Percentiles rank a stretch among this genome's conserved stretches.
Evolutionary conservation across 2,329 filamentous ascomycete species (phyloP).

Genomic region (Nannizziopsis arthrosporioides): DNA sequence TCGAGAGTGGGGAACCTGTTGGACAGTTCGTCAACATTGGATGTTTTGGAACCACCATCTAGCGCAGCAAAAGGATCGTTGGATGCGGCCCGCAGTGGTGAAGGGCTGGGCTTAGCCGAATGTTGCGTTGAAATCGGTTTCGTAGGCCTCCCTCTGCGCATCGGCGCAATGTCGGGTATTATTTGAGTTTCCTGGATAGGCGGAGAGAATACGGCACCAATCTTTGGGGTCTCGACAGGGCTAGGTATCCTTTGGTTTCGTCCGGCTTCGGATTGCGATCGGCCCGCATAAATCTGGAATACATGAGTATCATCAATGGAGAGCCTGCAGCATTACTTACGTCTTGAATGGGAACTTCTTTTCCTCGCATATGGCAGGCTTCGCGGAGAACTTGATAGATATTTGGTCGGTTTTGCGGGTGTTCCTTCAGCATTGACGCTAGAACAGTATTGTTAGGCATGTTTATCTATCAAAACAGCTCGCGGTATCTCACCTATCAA

Average conservation of each 20-base stretch:
- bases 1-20: conserved; percentile 80
- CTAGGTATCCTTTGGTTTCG: conserved; percentile 48
- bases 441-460: conserved; percentile 7
- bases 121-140: conserved; percentile 38
- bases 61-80: conserved; percentile 85
- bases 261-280: conserved; percentile 53
- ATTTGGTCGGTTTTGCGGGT: conserved; percentile 67
- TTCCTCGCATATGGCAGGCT: conserved; percentile 77
- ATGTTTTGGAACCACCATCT: conserved; percentile 51
- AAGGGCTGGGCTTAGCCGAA: conserved; percentile 50
- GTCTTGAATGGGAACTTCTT: conserved; percentile 77
- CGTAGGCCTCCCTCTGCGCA: conserved; percentile 73
- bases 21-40: conserved; percentile 65
- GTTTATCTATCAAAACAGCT: conserved; percentile 4
- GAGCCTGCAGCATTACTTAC: conserved; percentile 40
- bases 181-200: conserved; percentile 56
- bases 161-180: conserved; percentile 83
- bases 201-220: conserved; percentile 74
- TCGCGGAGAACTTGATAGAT: conserved; percentile 89
- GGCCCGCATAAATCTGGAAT: conserved; percentile 55
- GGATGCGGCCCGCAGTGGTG: conserved; percentile 55
- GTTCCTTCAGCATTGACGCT: conserved; percentile 86
- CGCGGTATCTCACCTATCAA: conserved; percentile 59
- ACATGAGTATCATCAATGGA: conserved; percentile 8
- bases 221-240: conserved; percentile 47